Base-by-base conservation (phyloP, 108 stramenopile species). In the Aurantiochytrium sp. region DNA sequence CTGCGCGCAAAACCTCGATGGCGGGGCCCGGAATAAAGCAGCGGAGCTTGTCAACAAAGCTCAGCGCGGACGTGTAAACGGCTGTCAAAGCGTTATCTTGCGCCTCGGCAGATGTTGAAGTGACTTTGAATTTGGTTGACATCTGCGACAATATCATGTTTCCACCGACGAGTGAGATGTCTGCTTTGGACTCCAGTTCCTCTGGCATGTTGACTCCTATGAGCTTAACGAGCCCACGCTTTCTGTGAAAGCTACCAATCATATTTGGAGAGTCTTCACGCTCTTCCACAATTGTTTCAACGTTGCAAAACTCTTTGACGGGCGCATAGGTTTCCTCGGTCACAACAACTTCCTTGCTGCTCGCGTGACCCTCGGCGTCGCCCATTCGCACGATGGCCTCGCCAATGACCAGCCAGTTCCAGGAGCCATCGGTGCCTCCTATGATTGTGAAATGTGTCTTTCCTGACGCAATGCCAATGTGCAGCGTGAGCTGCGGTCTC, bases 391-490 rank as follows among this genome's bases (percentile, higher is more conserved):
- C 49, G 51, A 83, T 83, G 10, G 76, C 49, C 23, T 83, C 49
- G 49, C 76, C 76, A 83, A 83, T 53, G 23, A 83, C 76, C 44
- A 83, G 51, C 49, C 76, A 83, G 18, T 47, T 53, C 76, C 76
- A 83, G 1, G n/a, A 53, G 6, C 16, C 28, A n/a, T 83, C 51
- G 43, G 51, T 53, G 44, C 76, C 51, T 12, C 76, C 76, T 18
- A 83, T 21, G 2, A 83, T 23, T 23, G 23, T 53, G n/a, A 83
- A 83, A 25, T 47, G 44, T 53, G 76, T 83, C 23, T 53, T 47
- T 0, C 76, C 76, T 6, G 49, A 53, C 5, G 76, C 44, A n/a
- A 83, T 83, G 76, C 76, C 76, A 83, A 83, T 83, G 76, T 83
- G 76, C 76, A 83, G 28, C 44, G 49, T 83, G 28, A 83, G 76